Conservation (phyloP, 2,329 filamentous ascomycete genomes). For the Neonectria sp. region DNA sequence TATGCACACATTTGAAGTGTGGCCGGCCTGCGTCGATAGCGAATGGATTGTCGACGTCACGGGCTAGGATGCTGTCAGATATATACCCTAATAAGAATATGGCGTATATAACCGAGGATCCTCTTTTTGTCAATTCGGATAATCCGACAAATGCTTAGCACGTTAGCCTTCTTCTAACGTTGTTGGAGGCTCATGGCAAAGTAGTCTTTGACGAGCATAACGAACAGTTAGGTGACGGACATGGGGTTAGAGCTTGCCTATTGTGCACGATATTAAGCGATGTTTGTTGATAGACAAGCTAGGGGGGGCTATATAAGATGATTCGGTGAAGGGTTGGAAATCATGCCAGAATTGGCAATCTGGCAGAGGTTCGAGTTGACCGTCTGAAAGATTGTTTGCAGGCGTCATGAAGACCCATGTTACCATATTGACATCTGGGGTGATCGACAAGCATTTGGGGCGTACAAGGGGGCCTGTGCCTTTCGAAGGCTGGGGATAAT, state of each 20-base stretch:
- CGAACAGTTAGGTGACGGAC: too few relatives aligned
- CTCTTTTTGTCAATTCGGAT: too few relatives aligned
- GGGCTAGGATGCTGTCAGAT: too few relatives aligned
- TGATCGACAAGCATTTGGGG: not conserved
- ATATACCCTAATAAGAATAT: too few relatives aligned
- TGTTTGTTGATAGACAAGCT: not conserved
- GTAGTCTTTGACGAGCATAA: not conserved
- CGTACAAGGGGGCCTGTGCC: not conserved
- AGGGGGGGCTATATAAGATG: not conserved
- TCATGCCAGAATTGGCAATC: slow-evolving; percentile 1
- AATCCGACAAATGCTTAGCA: too few relatives aligned
- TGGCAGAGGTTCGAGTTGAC: not conserved
- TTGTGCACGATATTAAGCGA: not conserved
- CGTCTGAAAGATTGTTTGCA: not conserved
- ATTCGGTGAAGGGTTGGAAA: not conserved
- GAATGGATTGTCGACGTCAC: too few relatives aligned
- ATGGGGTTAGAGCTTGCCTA: too few relatives aligned
- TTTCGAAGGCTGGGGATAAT: not conserved
- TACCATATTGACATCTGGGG: not conserved
- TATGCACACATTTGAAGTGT: too few relatives aligned
- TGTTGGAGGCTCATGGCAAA: too few relatives aligned
- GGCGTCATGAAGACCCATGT: not conserved
- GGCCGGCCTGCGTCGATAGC: too few relatives aligned
- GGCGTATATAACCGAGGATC: too few relatives aligned
- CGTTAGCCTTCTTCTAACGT: too few relatives aligned